Evolutionary conservation across 2,329 filamentous ascomycete genomes (phyloP).

Genomic region (Cryphonectria parasitica): DNA sequence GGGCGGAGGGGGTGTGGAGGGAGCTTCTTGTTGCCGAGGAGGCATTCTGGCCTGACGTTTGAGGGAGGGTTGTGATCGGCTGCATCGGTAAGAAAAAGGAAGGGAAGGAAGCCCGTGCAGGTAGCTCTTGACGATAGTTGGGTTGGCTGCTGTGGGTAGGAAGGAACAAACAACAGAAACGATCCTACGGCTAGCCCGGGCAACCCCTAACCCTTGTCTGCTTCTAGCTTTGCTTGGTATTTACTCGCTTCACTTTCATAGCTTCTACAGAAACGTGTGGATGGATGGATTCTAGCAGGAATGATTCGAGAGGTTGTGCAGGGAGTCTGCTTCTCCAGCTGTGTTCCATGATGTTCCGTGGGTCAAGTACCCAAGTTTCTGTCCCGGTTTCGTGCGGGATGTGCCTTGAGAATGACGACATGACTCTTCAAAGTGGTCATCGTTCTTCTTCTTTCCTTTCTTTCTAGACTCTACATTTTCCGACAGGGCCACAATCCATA

Average conservation of each 20-base stretch:
- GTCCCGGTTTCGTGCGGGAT: too few relatives aligned
- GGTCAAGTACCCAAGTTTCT: neutral
- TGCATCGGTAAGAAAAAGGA: neutral
- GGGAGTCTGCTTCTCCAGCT: too few relatives aligned
- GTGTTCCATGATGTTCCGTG: neutral
- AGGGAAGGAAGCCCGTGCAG: too few relatives aligned
- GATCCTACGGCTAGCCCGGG: neutral
- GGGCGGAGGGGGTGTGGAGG: conserved; percentile 50
- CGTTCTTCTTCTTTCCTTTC: too few relatives aligned
- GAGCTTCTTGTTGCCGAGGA: conserved; percentile 61
- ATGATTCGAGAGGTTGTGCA: too few relatives aligned
- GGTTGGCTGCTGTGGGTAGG: neutral
- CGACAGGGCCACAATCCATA: neutral
- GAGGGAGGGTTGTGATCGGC: neutral
- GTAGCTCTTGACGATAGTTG: neutral
- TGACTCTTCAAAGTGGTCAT: neutral
- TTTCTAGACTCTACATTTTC: neutral
- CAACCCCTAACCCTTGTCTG: neutral
- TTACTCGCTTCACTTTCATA: too few relatives aligned
- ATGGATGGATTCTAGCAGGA: too few relatives aligned
- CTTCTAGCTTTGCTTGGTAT: neutral
- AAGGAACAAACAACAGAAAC: neutral
- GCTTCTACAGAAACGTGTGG: too few relatives aligned
- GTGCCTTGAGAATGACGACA: conserved; percentile 11
- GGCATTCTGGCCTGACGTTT: conserved; percentile 58